Conservation (phyloP, 805 yeast species). For the Nakazawaea molendinolei region DNA sequence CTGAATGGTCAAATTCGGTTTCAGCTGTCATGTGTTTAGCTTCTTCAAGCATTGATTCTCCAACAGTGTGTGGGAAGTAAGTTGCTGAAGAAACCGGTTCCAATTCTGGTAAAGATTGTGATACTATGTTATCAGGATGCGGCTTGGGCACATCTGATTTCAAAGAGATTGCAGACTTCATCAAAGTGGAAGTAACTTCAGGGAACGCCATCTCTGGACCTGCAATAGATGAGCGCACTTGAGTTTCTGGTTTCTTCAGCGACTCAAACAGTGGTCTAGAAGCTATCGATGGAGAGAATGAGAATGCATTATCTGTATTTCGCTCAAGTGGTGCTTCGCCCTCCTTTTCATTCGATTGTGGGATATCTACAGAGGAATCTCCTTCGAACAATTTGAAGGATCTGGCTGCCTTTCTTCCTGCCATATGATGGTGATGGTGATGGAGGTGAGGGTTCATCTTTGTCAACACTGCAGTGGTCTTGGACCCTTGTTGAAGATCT, state of each 20-base stretch:
- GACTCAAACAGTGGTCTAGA: no score
- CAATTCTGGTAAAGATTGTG: constrained; percentile 21
- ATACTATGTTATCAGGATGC: no score
- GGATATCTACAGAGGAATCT: constrained; percentile 1
- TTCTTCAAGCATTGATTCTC: constrained; percentile 14
- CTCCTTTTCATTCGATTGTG: background rate
- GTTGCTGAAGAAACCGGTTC: constrained; percentile 69
- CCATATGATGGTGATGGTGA: constrained; percentile 18
- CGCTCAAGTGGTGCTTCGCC: background rate
- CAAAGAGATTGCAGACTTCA: background rate
- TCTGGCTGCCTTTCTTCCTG: constrained; percentile 54
- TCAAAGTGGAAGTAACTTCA: background rate
- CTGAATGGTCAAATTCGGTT: constrained; percentile 36
- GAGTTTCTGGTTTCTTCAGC: no score
- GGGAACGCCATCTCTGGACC: background rate
- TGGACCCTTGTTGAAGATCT: no score
- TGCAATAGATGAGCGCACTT: background rate
- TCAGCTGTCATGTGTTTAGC: constrained; percentile 43
- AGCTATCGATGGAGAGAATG: no score
- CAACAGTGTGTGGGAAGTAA: constrained; percentile 59
- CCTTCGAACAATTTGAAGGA: constrained; percentile 46
- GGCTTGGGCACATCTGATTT: background rate
- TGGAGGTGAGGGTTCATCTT: no score
- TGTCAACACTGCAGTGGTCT: no score
- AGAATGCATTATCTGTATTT: background rate